Evolutionary conservation across 2,329 filamentous ascomycete genomes (phyloP), one percentile per base, ranked within the genome.

Genomic region (Epichloe glyceriae): DNA sequence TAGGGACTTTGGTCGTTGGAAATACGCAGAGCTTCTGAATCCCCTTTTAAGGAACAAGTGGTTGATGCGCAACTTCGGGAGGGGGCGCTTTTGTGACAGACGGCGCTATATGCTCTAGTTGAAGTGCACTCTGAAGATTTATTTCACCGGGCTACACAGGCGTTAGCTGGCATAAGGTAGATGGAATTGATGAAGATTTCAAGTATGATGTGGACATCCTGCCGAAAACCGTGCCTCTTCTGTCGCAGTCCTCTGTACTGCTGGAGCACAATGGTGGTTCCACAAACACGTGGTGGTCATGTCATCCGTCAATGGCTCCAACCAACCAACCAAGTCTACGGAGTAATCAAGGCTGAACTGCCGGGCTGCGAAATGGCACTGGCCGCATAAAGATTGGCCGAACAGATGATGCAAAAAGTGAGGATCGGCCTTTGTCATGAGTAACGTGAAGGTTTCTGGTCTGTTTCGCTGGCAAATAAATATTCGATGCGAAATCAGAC

Each of bases 121-220:
- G 19, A 34, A 40, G 50, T 30, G 47, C 46, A 26, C 15, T n/a
- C 26, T 40, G n/a, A 17, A 49, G 22, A 44, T 45, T 44, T 42
- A 39, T 42, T 43, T 40, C 44, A 42, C 40, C 35, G 46, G 22
- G 35, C 34, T 46, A 44, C 45, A 46, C 48, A 47, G 51, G 51
- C 45, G 49, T 56, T 56, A 50, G 54, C 53, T 54, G 55, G 53
- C 50, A 54, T 46, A 51, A 53, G 46, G 51, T 56, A 57, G 53
- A 53, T 39, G 49, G 47, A 55, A 56, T 56, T 52, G 52, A 56
- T 51, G 42, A 54, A 50, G 15, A 47, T 44, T 49, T 50, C 38
- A 52, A 42, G 30, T 20, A 50, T 30, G 6, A 19, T 15, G 38
- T 4, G 26, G 12, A 42, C 26, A 5, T 14, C 22, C 26, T 34